Evolutionary conservation across 768 basidiomycete genomes (phyloP).

Genomic region (Leucosporidium scottii): DNA sequence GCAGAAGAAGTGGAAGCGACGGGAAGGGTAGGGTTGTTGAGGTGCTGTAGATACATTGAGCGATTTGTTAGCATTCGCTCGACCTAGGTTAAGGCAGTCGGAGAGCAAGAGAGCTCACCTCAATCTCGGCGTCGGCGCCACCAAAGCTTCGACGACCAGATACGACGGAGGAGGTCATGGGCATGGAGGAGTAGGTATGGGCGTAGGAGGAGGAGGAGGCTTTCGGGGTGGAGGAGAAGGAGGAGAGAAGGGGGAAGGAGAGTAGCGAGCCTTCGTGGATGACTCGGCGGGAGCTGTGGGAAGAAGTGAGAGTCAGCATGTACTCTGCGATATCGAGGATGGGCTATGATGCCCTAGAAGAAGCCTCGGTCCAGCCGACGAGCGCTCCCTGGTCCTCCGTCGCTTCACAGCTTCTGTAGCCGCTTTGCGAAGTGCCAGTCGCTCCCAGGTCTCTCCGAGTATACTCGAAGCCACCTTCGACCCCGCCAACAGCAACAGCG

Average conservation of each 20-base stretch:
- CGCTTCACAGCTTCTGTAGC: too few relatives aligned
- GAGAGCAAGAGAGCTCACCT: slow-evolving; percentile 1
- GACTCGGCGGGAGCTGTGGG: not conserved
- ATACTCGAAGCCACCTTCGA: too few relatives aligned
- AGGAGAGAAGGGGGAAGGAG: slow-evolving; percentile 24
- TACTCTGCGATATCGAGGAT: too few relatives aligned
- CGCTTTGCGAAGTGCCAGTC: too few relatives aligned
- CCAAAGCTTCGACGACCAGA: slow-evolving; percentile 23
- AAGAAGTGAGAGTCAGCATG: not conserved
- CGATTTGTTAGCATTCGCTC: not conserved
- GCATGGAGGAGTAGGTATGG: slow-evolving; percentile 25
- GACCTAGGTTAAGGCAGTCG: not conserved
- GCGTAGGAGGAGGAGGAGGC: too few relatives aligned
- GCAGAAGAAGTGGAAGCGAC: not conserved
- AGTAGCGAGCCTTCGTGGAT: slow-evolving; percentile 27
- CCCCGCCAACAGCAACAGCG: too few relatives aligned
- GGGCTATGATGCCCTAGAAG: too few relatives aligned
- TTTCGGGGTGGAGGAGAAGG: not conserved
- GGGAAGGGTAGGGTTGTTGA: slow-evolving; percentile 25
- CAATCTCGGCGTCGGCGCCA: slow-evolving; percentile 31
- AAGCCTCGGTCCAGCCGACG: too few relatives aligned
- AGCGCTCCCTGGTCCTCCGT: too few relatives aligned
- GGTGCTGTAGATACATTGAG: not conserved
- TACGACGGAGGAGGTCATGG: slow-evolving; percentile 19
- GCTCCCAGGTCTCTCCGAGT: too few relatives aligned